Base-by-base conservation (phyloP, 495 filamentous ascomycete species). In the Hypomontagnella monticulosa region DNA sequence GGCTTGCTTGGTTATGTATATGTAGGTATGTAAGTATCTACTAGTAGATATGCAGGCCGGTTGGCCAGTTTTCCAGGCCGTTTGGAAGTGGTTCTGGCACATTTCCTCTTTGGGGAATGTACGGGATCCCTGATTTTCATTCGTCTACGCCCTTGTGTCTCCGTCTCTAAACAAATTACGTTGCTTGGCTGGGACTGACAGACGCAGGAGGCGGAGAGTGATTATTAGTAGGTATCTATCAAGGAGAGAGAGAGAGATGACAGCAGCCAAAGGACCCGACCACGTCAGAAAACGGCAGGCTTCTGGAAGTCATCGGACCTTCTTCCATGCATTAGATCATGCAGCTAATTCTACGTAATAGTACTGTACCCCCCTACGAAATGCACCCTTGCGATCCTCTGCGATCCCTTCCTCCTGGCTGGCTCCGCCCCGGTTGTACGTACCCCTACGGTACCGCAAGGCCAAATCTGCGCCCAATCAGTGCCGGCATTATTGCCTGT, bases 251-350 rank as follows among this genome's bases (percentile, higher is more conserved):
- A 38, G n/a, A n/a, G 36, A 14, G 36, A n/a, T n/a, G n/a, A n/a
- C n/a, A n/a, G n/a, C n/a, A n/a, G 36, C 9, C 30, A 37, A 46
- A 46, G n/a, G n/a, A 47, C 32, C 16, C 16, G 46, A 48, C 57
- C 57, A 61, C 57, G 57, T 53, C 40, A 52, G 49, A 55, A 54
- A 60, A 54, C 20, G 63, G 54, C 37, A 63, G 49, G 42, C 68
- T 71, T 67, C 68, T 51, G 54, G 68, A 71, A 71, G 56, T 57
- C 61, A 40, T 32, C 55, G 42, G 38, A 46, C 8, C 52, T 32
- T 32, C 32, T 57, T 66, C 61, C 52, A 54, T 55, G 61, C 61
- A 59, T 50, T 23, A 52, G 34, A 1, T 11, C 27, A 51, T 51
- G 50, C 50, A 30, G 12, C 34, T 54, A 41, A 7, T 16, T 11